These are phyloP conservation scores for Cladophialophora yegresii DNA, from an alignment of 2,329 filamentous ascomycete genomes.

Conservation along the genomic window DNA sequence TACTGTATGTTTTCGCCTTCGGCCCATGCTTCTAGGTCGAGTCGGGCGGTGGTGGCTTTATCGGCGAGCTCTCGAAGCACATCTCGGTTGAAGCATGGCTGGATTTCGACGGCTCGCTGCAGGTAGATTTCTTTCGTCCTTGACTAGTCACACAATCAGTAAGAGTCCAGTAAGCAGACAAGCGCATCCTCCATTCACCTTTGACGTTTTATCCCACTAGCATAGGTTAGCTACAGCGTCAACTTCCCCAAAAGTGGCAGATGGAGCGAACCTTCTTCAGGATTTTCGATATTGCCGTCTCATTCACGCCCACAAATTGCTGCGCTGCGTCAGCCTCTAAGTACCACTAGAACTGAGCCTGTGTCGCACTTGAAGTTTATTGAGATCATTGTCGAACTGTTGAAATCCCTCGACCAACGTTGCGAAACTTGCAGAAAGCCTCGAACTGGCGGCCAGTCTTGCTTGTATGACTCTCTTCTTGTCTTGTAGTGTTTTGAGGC, in stretches of 20 bases:
- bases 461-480: constrained; percentile 92
- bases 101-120: constrained; percentile 91
- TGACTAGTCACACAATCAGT: constrained; percentile 58
- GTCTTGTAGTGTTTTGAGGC: constrained; percentile 86
- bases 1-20: constrained; percentile 93
- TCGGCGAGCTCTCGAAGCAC: constrained; percentile 97
- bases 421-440: constrained; percentile 89
- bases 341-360: not conserved
- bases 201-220: constrained; percentile 97
- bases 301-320: constrained; percentile 98
- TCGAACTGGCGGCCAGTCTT: constrained; percentile 72
- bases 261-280: constrained; percentile 74
- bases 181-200: constrained; percentile 54
- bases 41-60: constrained; percentile 90
- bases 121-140: constrained; percentile 98
- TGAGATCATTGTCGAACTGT: constrained; percentile 93
- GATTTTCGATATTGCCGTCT: constrained; percentile 97
- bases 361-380: constrained; percentile 73
- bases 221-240: constrained; percentile 37
- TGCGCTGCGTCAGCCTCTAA: constrained; percentile 44
- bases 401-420: constrained; percentile 95
- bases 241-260: constrained; percentile 27
- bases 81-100: constrained; percentile 96
- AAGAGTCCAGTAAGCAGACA: constrained; percentile 24
- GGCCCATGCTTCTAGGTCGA: constrained; percentile 94